Evolutionary conservation across 495 filamentous ascomycete species (phyloP).

Genomic region (Xylaria palmicola): DNA sequence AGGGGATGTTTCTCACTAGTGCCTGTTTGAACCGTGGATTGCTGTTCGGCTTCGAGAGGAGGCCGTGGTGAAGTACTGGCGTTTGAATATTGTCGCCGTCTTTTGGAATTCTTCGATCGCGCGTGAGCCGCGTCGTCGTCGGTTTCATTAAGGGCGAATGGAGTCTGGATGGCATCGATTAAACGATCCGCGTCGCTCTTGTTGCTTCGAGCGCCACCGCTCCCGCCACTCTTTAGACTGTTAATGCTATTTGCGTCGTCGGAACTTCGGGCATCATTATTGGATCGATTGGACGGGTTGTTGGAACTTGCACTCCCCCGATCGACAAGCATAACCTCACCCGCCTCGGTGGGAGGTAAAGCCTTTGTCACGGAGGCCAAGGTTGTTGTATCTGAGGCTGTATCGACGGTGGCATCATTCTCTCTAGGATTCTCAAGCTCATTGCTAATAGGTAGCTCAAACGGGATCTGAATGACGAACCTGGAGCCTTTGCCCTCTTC

Average conservation of each 20-base stretch:
- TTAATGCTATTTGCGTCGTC: constrained; percentile 46
- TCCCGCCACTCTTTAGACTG: constrained; percentile 55
- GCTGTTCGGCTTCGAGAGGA: not conserved
- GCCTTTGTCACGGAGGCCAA: constrained; percentile 30
- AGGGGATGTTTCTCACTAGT: not conserved
- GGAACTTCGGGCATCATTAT: constrained; percentile 31
- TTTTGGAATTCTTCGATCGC: constrained; percentile 21
- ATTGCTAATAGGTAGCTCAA: constrained; percentile 57
- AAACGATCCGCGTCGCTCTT: constrained; percentile 72
- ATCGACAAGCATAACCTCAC: constrained; percentile 60
- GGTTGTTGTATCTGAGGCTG: constrained; percentile 18
- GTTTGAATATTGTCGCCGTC: constrained; percentile 23
- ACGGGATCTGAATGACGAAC: constrained; percentile 72
- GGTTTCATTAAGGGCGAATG: constrained; percentile 45
- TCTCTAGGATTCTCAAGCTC: constrained; percentile 21
- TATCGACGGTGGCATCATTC: constrained; percentile 14
- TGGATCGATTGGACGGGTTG: constrained; percentile 10
- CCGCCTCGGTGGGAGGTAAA: constrained; percentile 36
- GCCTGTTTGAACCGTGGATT: not conserved
- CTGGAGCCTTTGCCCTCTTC: constrained; percentile 83
- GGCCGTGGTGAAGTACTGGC: constrained; percentile 13
- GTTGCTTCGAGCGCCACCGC: constrained; percentile 53
- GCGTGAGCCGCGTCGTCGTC: constrained; percentile 27
- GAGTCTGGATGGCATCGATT: constrained; percentile 71
- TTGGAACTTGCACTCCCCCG: constrained; percentile 30